Base-by-base conservation (phyloP, 768 basidiomycete species). In the Pleurotus tuoliensis region DNA sequence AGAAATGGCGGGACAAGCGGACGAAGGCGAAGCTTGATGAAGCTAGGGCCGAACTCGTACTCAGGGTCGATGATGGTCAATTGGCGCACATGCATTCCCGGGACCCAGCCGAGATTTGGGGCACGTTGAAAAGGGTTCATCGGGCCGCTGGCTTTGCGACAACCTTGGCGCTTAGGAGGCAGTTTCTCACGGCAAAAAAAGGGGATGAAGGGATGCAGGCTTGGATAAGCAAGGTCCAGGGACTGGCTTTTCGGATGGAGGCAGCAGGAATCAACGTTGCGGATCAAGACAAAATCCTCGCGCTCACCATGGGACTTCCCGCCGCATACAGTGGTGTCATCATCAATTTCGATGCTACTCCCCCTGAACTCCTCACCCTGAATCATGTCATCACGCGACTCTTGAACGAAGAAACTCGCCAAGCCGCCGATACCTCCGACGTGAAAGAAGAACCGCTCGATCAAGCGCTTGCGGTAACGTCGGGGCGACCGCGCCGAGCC, bases 401-500 rank as follows among this genome's bases (percentile, higher is more conserved):
- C 8, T 57, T 74, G n/a, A 71, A 74, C 45, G 67, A 73, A 43
- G 69, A 74, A 56, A 59, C 55, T 9, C 64, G 59, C 37, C 64
- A 63, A n/a, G 58, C 34, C 20, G 41, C 16, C 22, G 34, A 34
- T 40, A 44, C 9, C 50, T 39, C 41, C 8, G 24, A 12, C 2
- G 47, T 49, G 25, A 34, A 49, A 27, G 27, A 49, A 30, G 47
- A 49, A 27, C 22, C 24, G 5, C 12, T 7, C 2, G 25, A 49
- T 25, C 22, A 24, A 15, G 47, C 3, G 11, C 13, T 49, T 20
- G 20, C 25, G 11, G 25, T 27, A 7, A 34, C 7, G 12, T 12
- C 47, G 2, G 47, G 25, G 11, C 25, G 47, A 7, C 12, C 25
- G 11, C 22, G 25, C 3, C 4, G 18, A 18, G 22, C 20, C 13